Percentiles rank a stretch among this genome's conserved stretches.
These are phyloP conservation scores for Rachicladosporium sp. DNA, from an alignment of 2,329 filamentous ascomycete species.

Conservation along the genomic window DNA sequence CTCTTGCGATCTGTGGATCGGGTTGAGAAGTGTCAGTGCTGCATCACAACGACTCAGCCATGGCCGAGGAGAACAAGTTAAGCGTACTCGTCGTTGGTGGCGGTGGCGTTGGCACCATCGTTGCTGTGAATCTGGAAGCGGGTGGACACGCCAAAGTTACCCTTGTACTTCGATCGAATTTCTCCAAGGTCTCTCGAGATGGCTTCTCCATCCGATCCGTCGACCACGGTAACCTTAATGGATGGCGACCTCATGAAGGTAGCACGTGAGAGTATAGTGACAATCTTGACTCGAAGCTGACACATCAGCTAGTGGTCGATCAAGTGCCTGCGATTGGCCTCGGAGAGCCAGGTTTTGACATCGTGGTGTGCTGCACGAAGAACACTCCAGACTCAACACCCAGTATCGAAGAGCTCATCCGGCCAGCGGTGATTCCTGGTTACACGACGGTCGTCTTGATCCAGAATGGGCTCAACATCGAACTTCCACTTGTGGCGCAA, in stretches of 20 bases:
- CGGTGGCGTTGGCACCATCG: slow-evolving; percentile 46
- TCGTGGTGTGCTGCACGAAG: slow-evolving; percentile 46
- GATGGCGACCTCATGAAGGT: slow-evolving; percentile 38
- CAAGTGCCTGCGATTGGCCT: too few species aligned
- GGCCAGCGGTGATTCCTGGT: slow-evolving; percentile 38
- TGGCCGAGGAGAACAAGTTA: slow-evolving; percentile 15
- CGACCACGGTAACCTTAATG: slow-evolving; percentile 39
- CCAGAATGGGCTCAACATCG: slow-evolving; percentile 54
- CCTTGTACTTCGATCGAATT: slow-evolving; percentile 46
- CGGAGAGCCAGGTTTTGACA: slow-evolving; percentile 26
- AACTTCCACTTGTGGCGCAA: slow-evolving; percentile 37
- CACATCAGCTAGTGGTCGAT: slow-evolving; percentile 23
- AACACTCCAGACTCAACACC: slow-evolving; percentile 44
- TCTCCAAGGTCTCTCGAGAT: slow-evolving; percentile 30
- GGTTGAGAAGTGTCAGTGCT: too few species aligned
- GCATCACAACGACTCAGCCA: too few species aligned
- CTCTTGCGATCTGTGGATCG: too few species aligned
- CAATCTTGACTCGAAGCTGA: background rate
- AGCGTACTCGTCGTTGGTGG: slow-evolving; percentile 42
- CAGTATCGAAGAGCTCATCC: slow-evolving; percentile 32
- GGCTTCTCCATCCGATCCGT: slow-evolving; percentile 45
- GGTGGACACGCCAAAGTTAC: slow-evolving; percentile 42
- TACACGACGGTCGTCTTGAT: slow-evolving; percentile 44
- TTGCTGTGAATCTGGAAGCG: slow-evolving; percentile 41
- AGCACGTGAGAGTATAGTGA: slow-evolving; percentile 7